phyloP scores from a whole-genome alignment of 2,329 filamentous ascomycete species.

The Hypocrella siamensis region DNA sequence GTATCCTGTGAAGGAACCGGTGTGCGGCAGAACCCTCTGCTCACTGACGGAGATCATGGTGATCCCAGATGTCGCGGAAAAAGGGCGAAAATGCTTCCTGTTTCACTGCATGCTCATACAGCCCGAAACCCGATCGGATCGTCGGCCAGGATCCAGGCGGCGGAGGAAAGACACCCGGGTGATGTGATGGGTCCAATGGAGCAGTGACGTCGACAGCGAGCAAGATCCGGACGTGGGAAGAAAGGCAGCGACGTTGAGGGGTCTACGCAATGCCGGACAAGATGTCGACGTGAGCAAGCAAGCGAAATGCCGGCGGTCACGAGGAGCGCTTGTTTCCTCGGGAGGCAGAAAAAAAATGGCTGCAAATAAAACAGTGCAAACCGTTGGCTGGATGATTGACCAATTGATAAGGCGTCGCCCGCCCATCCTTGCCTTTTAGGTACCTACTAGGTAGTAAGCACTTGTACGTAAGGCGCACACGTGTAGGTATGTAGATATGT shows the following conservation, averaged over 20 bases:
- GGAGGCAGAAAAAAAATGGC: too few species aligned
- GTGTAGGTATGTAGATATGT: too few species aligned
- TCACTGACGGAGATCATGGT: constrained; percentile 15
- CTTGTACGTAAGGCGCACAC: too few species aligned
- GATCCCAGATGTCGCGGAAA: constrained; percentile 3
- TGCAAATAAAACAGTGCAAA: too few species aligned
- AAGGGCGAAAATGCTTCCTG: constrained; percentile 8
- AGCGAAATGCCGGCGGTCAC: too few species aligned
- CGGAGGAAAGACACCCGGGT: neutral
- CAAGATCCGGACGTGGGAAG: neutral
- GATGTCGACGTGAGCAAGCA: too few species aligned
- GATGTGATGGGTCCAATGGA: constrained; percentile 1
- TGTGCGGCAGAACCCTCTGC: constrained; percentile 35
- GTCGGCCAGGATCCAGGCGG: constrained; percentile 4
- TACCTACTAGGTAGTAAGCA: too few species aligned
- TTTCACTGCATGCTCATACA: constrained; percentile 7
- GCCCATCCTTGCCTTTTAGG: too few species aligned
- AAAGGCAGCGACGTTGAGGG: neutral
- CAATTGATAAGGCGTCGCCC: too few species aligned
- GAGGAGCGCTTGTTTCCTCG: too few species aligned
- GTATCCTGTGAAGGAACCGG: constrained; percentile 47
- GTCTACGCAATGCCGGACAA: too few species aligned
- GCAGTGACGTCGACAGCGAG: constrained; percentile 1
- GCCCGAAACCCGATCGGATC: constrained; percentile 5
- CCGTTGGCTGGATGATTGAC: too few species aligned